Evolutionary conservation across 2,329 filamentous ascomycete species (phyloP).

Genomic region (Xylaria sp.): DNA sequence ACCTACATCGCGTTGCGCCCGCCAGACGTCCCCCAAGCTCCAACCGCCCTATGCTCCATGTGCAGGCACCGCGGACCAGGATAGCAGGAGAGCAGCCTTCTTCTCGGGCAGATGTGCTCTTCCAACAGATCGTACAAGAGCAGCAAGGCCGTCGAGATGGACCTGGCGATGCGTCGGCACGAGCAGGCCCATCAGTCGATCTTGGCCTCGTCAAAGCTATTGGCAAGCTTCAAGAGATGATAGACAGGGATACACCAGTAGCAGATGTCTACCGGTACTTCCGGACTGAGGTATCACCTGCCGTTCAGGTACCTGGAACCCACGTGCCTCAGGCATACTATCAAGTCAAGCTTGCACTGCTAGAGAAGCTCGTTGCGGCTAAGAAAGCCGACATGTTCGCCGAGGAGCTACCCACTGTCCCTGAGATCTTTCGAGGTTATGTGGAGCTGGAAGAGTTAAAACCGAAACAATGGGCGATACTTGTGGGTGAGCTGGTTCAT

Average conservation of each 20-base stretch:
- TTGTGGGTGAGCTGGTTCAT: conserved; percentile 52
- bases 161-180: not conserved
- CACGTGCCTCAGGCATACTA: conserved; percentile 50
- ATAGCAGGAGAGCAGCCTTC: conserved; percentile 21
- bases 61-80: conserved; percentile 3
- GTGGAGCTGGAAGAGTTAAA: conserved; percentile 51
- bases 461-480: conserved; percentile 50
- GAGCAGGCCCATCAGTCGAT: conserved; percentile 17
- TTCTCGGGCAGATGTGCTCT: conserved; percentile 44
- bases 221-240: conserved; percentile 48
- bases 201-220: conserved; percentile 44
- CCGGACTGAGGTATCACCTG: conserved; percentile 48
- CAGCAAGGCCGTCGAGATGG: conserved; percentile 36
- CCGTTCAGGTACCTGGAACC: conserved; percentile 41
- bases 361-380: conserved; percentile 49
- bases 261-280: conserved; percentile 44
- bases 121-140: conserved; percentile 45
- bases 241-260: conserved; percentile 46
- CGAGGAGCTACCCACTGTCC: conserved; percentile 51
- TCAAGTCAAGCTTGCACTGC: conserved; percentile 45
- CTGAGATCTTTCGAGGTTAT: conserved; percentile 53
- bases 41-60: conserved; percentile 6
- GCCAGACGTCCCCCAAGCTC: not conserved
- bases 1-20: conserved; percentile 6
- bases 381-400: conserved; percentile 50